Evolutionary conservation across 768 basidiomycete species (phyloP).

Genomic region (Daedaleopsis sinensis): DNA sequence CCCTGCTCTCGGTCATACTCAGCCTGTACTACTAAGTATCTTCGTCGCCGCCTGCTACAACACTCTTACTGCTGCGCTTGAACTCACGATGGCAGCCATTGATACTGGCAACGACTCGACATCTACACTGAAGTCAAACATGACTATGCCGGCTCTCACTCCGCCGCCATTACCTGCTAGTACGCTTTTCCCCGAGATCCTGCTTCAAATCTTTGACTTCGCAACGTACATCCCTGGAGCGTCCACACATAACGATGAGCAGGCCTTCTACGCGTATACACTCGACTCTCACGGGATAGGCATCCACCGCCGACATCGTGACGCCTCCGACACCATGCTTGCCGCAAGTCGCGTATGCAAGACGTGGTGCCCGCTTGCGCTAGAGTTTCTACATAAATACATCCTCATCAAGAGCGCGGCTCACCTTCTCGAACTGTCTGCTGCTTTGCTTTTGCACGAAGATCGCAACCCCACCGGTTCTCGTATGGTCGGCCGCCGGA

Average conservation of each 20-base stretch:
- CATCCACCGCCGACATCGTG: constrained; percentile 15
- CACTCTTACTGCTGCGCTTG: no score
- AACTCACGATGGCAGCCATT: no score
- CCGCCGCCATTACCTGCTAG: no score
- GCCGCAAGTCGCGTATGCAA: constrained; percentile 19
- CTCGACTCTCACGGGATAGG: constrained; percentile 20
- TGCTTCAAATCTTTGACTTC: constrained; percentile 18
- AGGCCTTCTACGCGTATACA: constrained; percentile 11
- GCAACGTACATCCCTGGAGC: constrained; percentile 23
- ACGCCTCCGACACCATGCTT: constrained; percentile 19
- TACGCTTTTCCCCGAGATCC: constrained; percentile 11
- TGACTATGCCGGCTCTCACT: no score
- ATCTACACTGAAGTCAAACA: no score
- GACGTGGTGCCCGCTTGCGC: constrained; percentile 14
- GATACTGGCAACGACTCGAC: no score
- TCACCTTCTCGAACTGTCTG: constrained; percentile 13
- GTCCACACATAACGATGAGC: background rate
- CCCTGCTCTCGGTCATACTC: no score
- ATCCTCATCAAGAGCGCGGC: constrained; percentile 20
- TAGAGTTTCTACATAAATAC: constrained; percentile 19
- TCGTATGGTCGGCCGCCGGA: constrained; percentile 7
- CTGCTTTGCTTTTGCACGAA: constrained; percentile 1
- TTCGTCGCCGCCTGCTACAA: no score
- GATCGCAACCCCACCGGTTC: background rate
- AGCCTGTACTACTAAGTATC: no score